These are phyloP conservation scores for Pseudogymnoascus sp. DNA, from an alignment of 2,329 filamentous ascomycete genomes.

Conservation along the genomic window DNA sequence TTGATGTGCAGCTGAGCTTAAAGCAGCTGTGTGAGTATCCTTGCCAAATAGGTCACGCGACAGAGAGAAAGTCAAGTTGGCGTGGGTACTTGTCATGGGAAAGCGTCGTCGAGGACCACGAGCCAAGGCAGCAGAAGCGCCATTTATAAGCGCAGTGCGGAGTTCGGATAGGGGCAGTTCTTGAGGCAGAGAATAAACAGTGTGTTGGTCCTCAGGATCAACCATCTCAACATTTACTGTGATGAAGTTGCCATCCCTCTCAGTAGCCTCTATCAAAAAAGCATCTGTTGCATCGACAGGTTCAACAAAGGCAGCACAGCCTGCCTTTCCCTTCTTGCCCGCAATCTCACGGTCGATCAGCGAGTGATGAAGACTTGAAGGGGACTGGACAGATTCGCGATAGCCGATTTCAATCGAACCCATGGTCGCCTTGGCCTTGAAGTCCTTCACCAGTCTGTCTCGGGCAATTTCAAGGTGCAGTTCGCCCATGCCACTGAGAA, in stretches of 20 bases:
- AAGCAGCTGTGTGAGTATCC: slow-evolving; percentile 59
- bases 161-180: slow-evolving; percentile 43
- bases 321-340: slow-evolving; percentile 70
- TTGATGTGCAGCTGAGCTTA: slow-evolving; percentile 58
- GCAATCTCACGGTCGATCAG: slow-evolving; percentile 73
- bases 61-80: slow-evolving; percentile 63
- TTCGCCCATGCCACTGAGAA: slow-evolving; percentile 92
- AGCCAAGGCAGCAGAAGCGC: slow-evolving; percentile 73
- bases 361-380: slow-evolving; percentile 49
- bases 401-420: slow-evolving; percentile 94
- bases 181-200: slow-evolving; percentile 44
- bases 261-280: slow-evolving; percentile 38
- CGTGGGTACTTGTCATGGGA: slow-evolving; percentile 68
- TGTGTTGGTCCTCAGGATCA: slow-evolving; percentile 29
- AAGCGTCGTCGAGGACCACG: slow-evolving; percentile 75
- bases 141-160: slow-evolving; percentile 59
- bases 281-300: slow-evolving; percentile 42
- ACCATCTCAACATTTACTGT: slow-evolving; percentile 42
- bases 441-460: slow-evolving; percentile 78
- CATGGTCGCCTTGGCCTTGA: slow-evolving; percentile 79
- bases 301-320: slow-evolving; percentile 61
- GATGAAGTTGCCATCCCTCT: slow-evolving; percentile 65
- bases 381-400: slow-evolving; percentile 65
- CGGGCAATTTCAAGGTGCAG: slow-evolving; percentile 89
- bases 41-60: slow-evolving; percentile 55